Evolutionary conservation across 768 basidiomycete genomes (phyloP).

Genomic region (Leccinum subtestaceum): DNA sequence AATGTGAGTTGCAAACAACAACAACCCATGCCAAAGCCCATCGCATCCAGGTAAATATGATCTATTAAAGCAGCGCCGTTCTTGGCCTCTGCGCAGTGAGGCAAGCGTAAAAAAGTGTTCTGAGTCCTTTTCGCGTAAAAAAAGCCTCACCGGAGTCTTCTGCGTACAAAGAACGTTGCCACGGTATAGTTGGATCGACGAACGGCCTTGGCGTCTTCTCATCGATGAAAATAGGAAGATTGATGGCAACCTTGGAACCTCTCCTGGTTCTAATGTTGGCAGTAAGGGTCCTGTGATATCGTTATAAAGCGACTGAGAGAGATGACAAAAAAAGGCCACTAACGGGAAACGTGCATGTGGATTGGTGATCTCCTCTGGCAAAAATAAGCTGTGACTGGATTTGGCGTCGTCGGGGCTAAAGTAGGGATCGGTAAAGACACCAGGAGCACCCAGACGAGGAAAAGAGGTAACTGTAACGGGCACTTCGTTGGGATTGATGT

Average conservation of each 20-base stretch:
- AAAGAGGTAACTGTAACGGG: slow-evolving; percentile 95
- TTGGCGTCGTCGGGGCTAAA: slow-evolving; percentile 69
- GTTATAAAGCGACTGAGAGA: slow-evolving; percentile 9
- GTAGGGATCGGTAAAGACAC: slow-evolving; percentile 90
- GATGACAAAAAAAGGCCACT: slow-evolving; percentile 36
- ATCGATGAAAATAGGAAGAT: slow-evolving; percentile 91
- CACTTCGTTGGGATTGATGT: slow-evolving; percentile 81
- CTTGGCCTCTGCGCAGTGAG: slow-evolving; percentile 64
- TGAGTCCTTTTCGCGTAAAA: slow-evolving; percentile 5
- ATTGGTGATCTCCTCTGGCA: slow-evolving; percentile 95
- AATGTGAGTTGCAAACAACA: slow-evolving; percentile 97
- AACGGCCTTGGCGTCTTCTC: slow-evolving; percentile 84
- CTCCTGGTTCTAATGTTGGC: slow-evolving; percentile 90
- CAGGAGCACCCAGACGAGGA: slow-evolving; percentile 85
- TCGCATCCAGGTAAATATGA: slow-evolving; percentile 97
- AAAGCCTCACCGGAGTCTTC: slow-evolving; percentile 72
- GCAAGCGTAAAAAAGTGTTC: slow-evolving; percentile 5
- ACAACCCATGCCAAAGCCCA: slow-evolving; percentile 99
- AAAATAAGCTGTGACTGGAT: slow-evolving; percentile 91
- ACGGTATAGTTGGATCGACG: slow-evolving; percentile 89
- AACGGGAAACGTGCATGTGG: slow-evolving; percentile 98
- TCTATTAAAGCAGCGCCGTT: slow-evolving; percentile 83
- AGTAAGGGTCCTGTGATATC: slow-evolving; percentile 76
- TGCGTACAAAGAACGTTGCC: slow-evolving; percentile 75
- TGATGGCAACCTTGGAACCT: slow-evolving; percentile 93